phyloP scores from a whole-genome alignment of 257 asterid species.

The Solanum infundibuliforme region DNA sequence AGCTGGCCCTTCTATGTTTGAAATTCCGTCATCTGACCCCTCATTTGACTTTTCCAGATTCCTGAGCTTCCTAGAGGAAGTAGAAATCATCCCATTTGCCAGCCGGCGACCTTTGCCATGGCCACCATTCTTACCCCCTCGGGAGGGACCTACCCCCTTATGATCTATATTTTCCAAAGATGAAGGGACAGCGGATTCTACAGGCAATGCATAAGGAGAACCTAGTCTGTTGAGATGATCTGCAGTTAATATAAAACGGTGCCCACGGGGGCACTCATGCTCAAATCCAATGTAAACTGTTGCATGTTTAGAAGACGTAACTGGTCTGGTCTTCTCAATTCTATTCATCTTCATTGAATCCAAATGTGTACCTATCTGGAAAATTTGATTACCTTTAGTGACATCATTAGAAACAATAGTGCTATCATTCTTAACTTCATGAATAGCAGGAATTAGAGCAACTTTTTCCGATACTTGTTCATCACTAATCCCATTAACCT shows the following conservation, averaged over 20 bases:
- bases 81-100: slow-evolving; percentile 42
- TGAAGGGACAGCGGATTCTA: slow-evolving; percentile 32
- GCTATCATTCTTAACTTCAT: slow-evolving; percentile 15
- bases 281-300: slow-evolving; percentile 69
- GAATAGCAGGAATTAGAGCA: slow-evolving; percentile 17
- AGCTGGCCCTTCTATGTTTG: slow-evolving; percentile 22
- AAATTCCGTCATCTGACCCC: slow-evolving; percentile 34
- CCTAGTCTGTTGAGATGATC: slow-evolving; percentile 77
- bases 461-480: slow-evolving; percentile 30
- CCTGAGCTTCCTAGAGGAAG: slow-evolving; percentile 32
- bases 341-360: slow-evolving; percentile 22
- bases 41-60: slow-evolving; percentile 48
- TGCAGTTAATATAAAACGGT: slow-evolving; percentile 63
- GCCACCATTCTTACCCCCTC: slow-evolving; percentile 42
- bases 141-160: slow-evolving; percentile 31
- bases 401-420: slow-evolving; percentile 12
- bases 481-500: slow-evolving; percentile 23
- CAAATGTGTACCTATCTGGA: slow-evolving; percentile 32
- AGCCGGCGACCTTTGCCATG: slow-evolving; percentile 50
- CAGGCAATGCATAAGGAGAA: slow-evolving; percentile 39
- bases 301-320: slow-evolving; percentile 29
- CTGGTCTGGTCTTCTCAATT: slow-evolving; percentile 18
- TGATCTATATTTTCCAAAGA: slow-evolving; percentile 30
- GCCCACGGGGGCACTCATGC: slow-evolving; percentile 92
- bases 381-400: slow-evolving; percentile 21